Percentiles rank a stretch among this genome's conserved stretches.
Evolutionary conservation across 306 rosid genomes (phyloP).

Genomic region (Casuarina cunninghamiana): DNA sequence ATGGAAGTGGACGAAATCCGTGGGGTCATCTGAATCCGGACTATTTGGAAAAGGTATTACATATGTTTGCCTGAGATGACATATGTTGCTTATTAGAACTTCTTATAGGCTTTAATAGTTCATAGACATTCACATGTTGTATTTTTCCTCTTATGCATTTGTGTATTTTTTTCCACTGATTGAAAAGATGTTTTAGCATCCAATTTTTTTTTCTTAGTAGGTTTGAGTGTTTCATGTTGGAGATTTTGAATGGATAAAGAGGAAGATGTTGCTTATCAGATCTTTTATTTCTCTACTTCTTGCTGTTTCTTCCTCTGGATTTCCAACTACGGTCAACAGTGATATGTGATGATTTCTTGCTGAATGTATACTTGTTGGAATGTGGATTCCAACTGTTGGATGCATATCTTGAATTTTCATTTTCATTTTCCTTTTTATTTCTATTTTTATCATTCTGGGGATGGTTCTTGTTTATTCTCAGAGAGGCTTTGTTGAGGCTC

Average conservation of each 20-base stretch:
- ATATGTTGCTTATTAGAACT: not conserved
- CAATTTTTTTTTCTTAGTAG: not conserved
- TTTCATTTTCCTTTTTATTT: no score
- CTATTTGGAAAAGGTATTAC: slow-evolving; percentile 86
- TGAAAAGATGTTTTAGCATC: not conserved
- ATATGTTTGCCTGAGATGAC: slow-evolving; percentile 13
- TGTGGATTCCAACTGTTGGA: not conserved
- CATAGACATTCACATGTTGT: not conserved
- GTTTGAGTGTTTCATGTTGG: not conserved
- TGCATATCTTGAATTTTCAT: no score
- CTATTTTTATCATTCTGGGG: no score
- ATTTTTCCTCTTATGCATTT: not conserved
- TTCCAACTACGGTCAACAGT: not conserved
- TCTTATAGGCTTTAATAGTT: not conserved
- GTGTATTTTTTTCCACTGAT: not conserved
- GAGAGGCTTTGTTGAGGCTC: slow-evolving; percentile 96
- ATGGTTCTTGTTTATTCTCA: slow-evolving; percentile 30
- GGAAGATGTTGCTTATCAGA: not conserved
- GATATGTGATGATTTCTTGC: no score
- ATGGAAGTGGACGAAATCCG: slow-evolving; percentile 97
- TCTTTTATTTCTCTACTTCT: not conserved
- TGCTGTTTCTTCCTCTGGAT: not conserved
- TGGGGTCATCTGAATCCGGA: slow-evolving; percentile 91
- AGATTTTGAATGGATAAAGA: not conserved
- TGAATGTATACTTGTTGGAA: no score